These are phyloP conservation scores for Sporopachydermia lactativora DNA, from an alignment of 805 yeast genomes.

Conservation along the genomic window DNA sequence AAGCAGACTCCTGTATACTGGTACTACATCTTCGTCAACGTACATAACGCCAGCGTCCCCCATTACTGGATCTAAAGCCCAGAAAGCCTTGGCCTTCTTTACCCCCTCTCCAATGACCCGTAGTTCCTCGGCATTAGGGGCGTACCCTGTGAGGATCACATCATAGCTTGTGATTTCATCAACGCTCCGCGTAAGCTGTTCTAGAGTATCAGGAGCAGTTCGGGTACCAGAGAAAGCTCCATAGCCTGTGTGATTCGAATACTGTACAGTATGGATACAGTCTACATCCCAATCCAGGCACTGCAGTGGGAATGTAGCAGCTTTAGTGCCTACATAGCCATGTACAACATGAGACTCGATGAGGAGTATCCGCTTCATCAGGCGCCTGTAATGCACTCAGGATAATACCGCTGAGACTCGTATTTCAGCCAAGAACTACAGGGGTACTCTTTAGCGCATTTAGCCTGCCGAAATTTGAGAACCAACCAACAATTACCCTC, in stretches of 20 bases:
- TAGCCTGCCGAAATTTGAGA: too few relatives aligned
- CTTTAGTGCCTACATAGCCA: constrained; percentile 61
- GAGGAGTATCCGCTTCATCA: constrained; percentile 27
- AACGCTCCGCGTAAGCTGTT: constrained; percentile 26
- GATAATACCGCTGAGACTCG: too few relatives aligned
- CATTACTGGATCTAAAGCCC: constrained; percentile 69
- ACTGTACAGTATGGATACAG: constrained; percentile 47
- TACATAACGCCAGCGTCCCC: constrained; percentile 66
- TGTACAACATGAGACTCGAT: constrained; percentile 61
- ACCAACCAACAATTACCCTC: too few relatives aligned
- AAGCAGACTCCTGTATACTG: neutral
- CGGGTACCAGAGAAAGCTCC: constrained; percentile 38
- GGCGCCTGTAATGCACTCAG: too few relatives aligned
- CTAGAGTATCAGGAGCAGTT: constrained; percentile 26
- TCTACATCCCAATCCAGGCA: constrained; percentile 59
- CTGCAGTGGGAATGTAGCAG: constrained; percentile 52
- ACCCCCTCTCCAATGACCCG: constrained; percentile 28
- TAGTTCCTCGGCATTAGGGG: constrained; percentile 42
- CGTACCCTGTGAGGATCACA: constrained; percentile 54
- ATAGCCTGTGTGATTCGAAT: constrained; percentile 61
- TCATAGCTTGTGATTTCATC: constrained; percentile 26
- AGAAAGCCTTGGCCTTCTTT: constrained; percentile 26
- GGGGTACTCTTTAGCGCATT: too few relatives aligned
- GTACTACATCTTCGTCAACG: constrained; percentile 34
- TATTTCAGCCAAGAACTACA: too few relatives aligned